phyloP scores from a whole-genome alignment of 257 asterid genomes.

The Fraxinus americana region DNA sequence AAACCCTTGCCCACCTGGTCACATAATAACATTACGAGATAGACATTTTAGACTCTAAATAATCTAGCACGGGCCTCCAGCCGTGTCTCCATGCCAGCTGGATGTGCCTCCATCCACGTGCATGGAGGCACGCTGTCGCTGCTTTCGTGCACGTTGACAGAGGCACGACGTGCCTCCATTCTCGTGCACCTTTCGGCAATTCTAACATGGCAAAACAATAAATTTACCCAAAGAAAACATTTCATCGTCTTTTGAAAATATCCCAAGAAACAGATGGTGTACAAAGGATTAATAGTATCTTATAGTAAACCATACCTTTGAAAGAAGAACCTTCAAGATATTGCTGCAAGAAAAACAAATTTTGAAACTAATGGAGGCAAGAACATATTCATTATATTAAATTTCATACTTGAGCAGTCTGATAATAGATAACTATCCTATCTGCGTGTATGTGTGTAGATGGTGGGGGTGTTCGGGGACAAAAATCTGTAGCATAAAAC shows the following conservation, averaged over 20 bases:
- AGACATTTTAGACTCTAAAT: no score
- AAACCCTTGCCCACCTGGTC: slow-evolving; percentile 95
- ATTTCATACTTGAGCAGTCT: background rate
- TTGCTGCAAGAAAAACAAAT: slow-evolving; percentile 53
- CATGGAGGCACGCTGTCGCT: no score
- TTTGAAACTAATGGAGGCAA: slow-evolving; percentile 12
- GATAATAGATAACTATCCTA: slow-evolving; percentile 1
- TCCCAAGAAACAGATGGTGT: slow-evolving; percentile 2
- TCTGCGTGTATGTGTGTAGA: background rate
- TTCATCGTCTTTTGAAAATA: background rate
- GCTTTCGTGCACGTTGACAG: no score
- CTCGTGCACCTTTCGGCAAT: background rate
- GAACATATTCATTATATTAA: background rate
- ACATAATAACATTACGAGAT: background rate
- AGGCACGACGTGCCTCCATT: no score
- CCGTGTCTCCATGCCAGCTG: no score
- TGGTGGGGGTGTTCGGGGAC: background rate
- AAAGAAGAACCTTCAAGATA: slow-evolving; percentile 72
- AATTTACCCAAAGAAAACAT: background rate
- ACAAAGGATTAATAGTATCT: slow-evolving; percentile 1
- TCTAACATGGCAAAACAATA: slow-evolving; percentile 18
- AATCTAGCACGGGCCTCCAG: no score
- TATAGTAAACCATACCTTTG: slow-evolving; percentile 45
- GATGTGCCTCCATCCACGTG: no score
- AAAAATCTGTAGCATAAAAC: background rate